Conservation (phyloP, 2,329 filamentous ascomycete genomes). For the Rhynchosporium graminicola region DNA sequence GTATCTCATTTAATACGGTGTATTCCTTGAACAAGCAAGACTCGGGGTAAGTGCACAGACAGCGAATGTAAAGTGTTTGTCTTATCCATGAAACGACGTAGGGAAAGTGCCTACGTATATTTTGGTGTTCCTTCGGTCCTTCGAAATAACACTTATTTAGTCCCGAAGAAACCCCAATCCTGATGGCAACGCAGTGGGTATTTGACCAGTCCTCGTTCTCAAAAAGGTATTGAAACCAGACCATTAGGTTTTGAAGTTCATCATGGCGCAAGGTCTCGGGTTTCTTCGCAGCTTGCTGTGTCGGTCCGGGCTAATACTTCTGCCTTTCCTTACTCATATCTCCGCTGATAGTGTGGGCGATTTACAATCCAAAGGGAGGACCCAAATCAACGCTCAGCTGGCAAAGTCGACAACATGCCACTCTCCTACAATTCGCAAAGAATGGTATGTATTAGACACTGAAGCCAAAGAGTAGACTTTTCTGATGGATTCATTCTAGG, state of each 20-base stretch:
- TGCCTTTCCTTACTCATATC: constrained; percentile 13
- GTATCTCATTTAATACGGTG: too few relatives aligned
- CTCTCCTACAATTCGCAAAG: not conserved
- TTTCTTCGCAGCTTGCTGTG: constrained; percentile 19
- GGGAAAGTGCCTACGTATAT: too few relatives aligned
- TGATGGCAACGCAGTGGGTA: not conserved
- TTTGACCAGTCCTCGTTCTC: constrained; percentile 12
- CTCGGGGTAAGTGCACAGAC: too few relatives aligned
- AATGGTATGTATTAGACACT: constrained; percentile 9
- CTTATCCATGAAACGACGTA: too few relatives aligned
- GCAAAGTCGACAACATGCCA: constrained; percentile 15
- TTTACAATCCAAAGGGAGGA: constrained; percentile 27
- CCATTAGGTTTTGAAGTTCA: constrained; percentile 5
- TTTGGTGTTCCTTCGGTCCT: too few relatives aligned
- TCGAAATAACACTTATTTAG: too few relatives aligned
- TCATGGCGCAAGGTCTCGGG: constrained; percentile 16
- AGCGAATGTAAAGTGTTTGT: too few relatives aligned
- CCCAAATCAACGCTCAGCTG: constrained; percentile 27
- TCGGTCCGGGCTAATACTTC: constrained; percentile 7
- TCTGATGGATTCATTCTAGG: not conserved
- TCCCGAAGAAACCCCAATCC: too few relatives aligned
- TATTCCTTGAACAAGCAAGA: too few relatives aligned
- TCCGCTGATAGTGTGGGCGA: constrained; percentile 26
- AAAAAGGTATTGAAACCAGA: not conserved
- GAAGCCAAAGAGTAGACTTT: not conserved